These are phyloP conservation scores for Mallotus japonicus DNA, from an alignment of 441 rosid genomes.

Conservation along the genomic window DNA sequence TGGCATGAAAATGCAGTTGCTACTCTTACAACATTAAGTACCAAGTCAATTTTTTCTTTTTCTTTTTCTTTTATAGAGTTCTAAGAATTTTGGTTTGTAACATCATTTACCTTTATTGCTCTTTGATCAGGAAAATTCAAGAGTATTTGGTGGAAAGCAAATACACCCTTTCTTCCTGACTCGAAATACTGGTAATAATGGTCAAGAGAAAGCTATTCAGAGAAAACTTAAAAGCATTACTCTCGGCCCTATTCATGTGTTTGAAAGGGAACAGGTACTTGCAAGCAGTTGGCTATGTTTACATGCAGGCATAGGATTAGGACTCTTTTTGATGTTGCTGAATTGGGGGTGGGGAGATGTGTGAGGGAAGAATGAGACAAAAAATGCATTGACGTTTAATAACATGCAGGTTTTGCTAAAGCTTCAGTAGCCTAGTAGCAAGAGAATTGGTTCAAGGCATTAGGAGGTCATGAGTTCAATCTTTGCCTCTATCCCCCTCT, in stretches of 20 bases:
- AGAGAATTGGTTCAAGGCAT: too few species aligned
- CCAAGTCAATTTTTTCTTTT: neutral
- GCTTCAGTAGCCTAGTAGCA: too few species aligned
- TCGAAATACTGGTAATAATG: constrained; percentile 46
- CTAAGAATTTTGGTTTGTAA: neutral
- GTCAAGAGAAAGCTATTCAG: constrained; percentile 39
- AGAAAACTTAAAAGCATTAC: constrained; percentile 32
- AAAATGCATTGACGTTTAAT: neutral
- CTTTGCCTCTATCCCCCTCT: too few species aligned
- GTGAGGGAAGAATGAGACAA: neutral
- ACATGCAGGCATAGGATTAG: neutral
- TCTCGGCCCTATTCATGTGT: constrained; percentile 85
- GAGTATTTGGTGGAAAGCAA: constrained; percentile 66
- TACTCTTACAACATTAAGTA: neutral
- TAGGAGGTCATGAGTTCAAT: too few species aligned
- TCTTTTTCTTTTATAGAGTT: neutral
- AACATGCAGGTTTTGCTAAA: neutral
- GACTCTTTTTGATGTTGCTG: neutral
- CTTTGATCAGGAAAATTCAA: constrained; percentile 64
- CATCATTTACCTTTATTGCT: constrained; percentile 11
- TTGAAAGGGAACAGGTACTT: constrained; percentile 65
- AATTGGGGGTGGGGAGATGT: neutral
- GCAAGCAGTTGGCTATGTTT: constrained; percentile 9
- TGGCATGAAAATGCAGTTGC: neutral
- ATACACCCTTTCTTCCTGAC: constrained; percentile 84